Base-by-base conservation (phyloP, 495 filamentous ascomycete species). In the Aspergillus asperescens region DNA sequence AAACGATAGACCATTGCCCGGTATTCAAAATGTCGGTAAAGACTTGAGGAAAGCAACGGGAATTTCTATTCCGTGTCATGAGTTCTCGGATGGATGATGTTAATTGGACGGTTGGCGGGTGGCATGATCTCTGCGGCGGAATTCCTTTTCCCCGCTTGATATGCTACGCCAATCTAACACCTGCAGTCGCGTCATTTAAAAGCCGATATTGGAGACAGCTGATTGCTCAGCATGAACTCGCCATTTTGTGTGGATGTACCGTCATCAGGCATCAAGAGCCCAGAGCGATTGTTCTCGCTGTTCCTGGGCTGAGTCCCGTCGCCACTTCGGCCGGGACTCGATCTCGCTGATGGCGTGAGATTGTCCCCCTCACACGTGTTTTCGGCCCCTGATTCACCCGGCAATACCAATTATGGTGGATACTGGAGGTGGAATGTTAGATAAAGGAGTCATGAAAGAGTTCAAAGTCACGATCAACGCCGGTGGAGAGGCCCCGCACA, bases 61-160 rank as follows among this genome's bases (percentile, higher is more conserved):
- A 10, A 15, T 35, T n/a, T 35, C 7, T 35, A 16, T 15, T 4
- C 3, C 32, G n/a, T 15, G 13, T 12, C 7, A 4, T 35, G 32
- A 4, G 9, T 31, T 35, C 16, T 9, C 5, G 25, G 25, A 10
- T 35, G 32, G 32, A 35, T 15, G 32, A 35, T 35, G 32, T 35
- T n/a, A 54, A 51, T 34, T 41, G 31, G 43, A 29, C 19, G 23
- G 29, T 22, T 24, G 40, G 39, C 27, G 29, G 31, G 54, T 56
- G 54, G 54, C 54, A 46, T 56, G 54, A 56, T 51, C 23, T 40
- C 18, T 50, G 23, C 54, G 47, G 54, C 47, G 41, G 32, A 50
- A 18, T 35, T 10, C 44, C 20, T 47, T 34, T 35, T 35, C 29
- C 44, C 27, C 3, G 7, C 5, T 35, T 35, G 32, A 35, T 35